Percentiles rank a stretch among this genome's conserved stretches.
phyloP scores from a whole-genome alignment of 129 eudicot genomes.

The Flaveria sonorensis region DNA sequence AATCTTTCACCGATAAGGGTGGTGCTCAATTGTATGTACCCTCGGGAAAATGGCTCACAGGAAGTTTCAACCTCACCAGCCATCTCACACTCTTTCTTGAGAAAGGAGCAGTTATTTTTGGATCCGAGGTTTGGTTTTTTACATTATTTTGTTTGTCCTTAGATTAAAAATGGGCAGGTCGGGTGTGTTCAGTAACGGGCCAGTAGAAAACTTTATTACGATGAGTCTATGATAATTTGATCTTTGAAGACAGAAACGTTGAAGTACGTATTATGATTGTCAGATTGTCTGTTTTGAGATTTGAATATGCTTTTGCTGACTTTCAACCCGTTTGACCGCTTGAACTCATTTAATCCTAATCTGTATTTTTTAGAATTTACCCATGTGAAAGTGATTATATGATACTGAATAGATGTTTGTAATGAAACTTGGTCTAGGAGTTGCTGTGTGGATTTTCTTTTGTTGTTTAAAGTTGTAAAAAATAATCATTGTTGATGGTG shows the following conservation, averaged over 20 bases:
- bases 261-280: neutral
- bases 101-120: conserved; percentile 72
- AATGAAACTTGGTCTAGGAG: neutral
- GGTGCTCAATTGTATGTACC: conserved; percentile 91
- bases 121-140: conserved; percentile 55
- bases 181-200: too few species aligned
- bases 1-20: conserved; percentile 82
- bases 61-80: conserved; percentile 78
- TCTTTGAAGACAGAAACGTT: neutral
- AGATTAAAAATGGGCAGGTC: neutral
- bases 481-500: neutral
- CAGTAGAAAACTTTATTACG: neutral
- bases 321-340: neutral
- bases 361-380: neutral
- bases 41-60: conserved; percentile 77
- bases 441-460: neutral
- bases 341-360: neutral
- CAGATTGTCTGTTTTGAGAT: neutral
- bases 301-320: neutral
- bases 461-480: neutral
- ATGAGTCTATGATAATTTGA: too few species aligned
- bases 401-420: too few species aligned
- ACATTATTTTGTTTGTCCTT: neutral
- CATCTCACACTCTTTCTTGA: conserved; percentile 86
- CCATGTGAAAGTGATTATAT: neutral